These are phyloP conservation scores for Bremia lactucae DNA, from an alignment of 352 stramenopile genomes.

Conservation along the genomic window DNA sequence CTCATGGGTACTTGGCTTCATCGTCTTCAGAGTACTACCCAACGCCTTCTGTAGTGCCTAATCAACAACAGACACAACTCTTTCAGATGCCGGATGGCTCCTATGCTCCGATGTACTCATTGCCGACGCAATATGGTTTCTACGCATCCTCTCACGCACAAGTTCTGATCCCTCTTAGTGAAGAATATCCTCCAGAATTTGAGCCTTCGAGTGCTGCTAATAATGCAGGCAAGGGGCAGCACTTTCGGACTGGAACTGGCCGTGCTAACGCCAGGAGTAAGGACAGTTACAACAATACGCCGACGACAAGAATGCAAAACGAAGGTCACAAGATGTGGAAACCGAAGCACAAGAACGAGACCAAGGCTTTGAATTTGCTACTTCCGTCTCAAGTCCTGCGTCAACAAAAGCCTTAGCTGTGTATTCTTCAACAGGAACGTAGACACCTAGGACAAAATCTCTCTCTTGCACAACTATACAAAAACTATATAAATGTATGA, in stretches of 20 bases:
- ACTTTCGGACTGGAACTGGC: slow-evolving; percentile 7
- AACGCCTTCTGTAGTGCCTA: slow-evolving; percentile 10
- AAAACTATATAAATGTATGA: too few relatives aligned
- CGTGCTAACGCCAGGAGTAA: slow-evolving; percentile 15
- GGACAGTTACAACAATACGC: slow-evolving; percentile 1
- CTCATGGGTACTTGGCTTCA: slow-evolving; percentile 12
- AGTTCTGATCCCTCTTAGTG: slow-evolving; percentile 8
- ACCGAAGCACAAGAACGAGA: slow-evolving; percentile 17
- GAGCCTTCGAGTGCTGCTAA: neutral
- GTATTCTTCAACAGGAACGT: neutral
- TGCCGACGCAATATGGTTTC: slow-evolving; percentile 1
- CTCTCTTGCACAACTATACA: too few relatives aligned
- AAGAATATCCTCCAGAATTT: slow-evolving; percentile 24
- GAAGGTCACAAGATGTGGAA: slow-evolving; percentile 21
- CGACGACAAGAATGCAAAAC: neutral
- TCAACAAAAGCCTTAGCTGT: slow-evolving; percentile 32
- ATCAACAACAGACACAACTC: slow-evolving; percentile 19
- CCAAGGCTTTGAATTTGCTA: slow-evolving; percentile 22
- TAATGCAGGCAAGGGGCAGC: slow-evolving; percentile 11
- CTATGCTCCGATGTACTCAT: slow-evolving; percentile 21
- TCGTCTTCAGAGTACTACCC: slow-evolving; percentile 16
- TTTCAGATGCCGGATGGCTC: slow-evolving; percentile 26
- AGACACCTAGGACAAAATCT: too few relatives aligned
- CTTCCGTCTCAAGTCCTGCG: slow-evolving; percentile 43
- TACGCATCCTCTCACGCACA: slow-evolving; percentile 8